phyloP scores from a whole-genome alignment of 1,284 basidiomycete genomes.

The Microbotryum silenes-acaulis region DNA sequence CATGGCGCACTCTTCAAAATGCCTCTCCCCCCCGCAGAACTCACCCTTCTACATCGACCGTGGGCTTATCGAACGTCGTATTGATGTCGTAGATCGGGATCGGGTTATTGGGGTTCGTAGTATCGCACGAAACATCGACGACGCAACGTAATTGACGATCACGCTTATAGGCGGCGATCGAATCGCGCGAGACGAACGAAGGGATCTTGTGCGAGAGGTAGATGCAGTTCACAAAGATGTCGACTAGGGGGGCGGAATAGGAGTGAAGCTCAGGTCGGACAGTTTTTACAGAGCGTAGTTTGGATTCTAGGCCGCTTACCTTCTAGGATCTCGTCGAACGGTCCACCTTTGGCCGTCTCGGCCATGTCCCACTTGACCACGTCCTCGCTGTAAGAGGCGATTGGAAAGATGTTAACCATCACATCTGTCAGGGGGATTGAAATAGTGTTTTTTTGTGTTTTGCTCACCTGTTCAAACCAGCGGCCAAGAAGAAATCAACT shows the following conservation, averaged over 20 bases:
- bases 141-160: constrained; percentile 68
- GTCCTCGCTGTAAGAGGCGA: constrained; percentile 56
- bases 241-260: constrained; percentile 49
- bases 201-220: constrained; percentile 87
- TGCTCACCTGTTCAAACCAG: constrained; percentile 74
- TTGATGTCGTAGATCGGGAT: constrained; percentile 93
- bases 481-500: constrained; percentile 88
- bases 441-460: too few relatives aligned
- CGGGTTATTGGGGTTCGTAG: constrained; percentile 97
- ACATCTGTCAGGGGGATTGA: too few relatives aligned
- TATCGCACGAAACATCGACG: constrained; percentile 98
- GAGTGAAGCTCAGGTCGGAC: not conserved
- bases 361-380: constrained; percentile 97
- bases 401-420: too few relatives aligned
- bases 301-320: constrained; percentile 37
- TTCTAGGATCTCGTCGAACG: constrained; percentile 90
- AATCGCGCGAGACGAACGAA: constrained; percentile 71
- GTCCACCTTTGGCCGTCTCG: constrained; percentile 95
- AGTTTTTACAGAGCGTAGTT: not conserved
- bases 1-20: too few relatives aligned
- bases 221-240: constrained; percentile 99
- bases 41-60: constrained; percentile 61
- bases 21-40: not conserved
- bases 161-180: constrained; percentile 63
- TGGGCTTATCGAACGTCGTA: constrained; percentile 90